Evolutionary conservation across 2,329 filamentous ascomycete species (phyloP).

Genomic region (Colletotrichum cordylinicola): DNA sequence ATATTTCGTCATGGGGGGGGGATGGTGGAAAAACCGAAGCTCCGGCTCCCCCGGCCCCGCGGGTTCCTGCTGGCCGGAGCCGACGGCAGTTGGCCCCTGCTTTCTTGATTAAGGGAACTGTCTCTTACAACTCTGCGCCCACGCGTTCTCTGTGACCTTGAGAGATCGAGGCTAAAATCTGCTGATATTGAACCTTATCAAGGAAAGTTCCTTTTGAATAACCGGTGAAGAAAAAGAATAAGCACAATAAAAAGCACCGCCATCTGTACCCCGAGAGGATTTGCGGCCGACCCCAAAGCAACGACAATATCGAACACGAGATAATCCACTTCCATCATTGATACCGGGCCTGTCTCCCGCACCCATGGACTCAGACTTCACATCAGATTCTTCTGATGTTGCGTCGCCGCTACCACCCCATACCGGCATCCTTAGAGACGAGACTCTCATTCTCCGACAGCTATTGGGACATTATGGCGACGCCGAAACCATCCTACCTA

Average conservation of each 20-base stretch:
- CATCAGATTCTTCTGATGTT: not conserved
- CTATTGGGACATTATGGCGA: constrained; percentile 1
- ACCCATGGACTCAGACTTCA: not conserved
- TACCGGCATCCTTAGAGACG: constrained; percentile 16
- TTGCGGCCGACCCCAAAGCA: not conserved
- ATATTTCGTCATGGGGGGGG: not conserved
- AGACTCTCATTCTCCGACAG: constrained; percentile 7
- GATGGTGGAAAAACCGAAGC: constrained; percentile 8
- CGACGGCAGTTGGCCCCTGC: not conserved
- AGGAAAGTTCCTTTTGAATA: not conserved
- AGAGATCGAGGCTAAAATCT: not conserved
- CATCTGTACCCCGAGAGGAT: not conserved
- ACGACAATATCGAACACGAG: not conserved
- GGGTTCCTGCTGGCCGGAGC: not conserved
- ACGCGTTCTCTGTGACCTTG: not conserved
- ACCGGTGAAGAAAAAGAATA: not conserved
- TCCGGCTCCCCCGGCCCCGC: not conserved
- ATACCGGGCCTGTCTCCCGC: not conserved
- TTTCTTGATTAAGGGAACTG: not conserved
- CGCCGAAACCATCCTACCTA: not conserved
- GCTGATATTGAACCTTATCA: not conserved
- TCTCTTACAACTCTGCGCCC: not conserved
- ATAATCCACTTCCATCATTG: not conserved
- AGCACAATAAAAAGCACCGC: not conserved
- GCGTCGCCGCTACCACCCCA: not conserved